Base-by-base conservation (phyloP, 106 monocot genomes). In the Phalaenopsis aphrodite region DNA sequence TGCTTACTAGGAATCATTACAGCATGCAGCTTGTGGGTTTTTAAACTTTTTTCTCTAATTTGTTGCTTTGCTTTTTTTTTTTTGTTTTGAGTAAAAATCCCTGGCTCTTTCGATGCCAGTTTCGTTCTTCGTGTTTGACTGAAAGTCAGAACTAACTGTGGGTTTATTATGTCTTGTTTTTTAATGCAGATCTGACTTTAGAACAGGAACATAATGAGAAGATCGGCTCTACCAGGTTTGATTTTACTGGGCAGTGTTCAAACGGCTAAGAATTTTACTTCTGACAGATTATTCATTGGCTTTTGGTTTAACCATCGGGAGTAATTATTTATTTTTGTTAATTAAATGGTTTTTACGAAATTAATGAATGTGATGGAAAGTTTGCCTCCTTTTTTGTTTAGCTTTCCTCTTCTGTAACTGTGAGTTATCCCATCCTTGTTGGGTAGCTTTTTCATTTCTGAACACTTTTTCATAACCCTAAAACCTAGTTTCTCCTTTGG, bases 381-480 rank as follows among this genome's bases (percentile, higher is more conserved):
- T 14, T 69, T 69, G 39, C 43, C 18, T 74, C 3, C 74, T 74
- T 45, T 30, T 43, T 74, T 18, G 14, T 18, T 74, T 8, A 19
- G 19, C 43, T 43, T 45, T 19, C 18, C 74, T 74, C 19, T 21
- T 74, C 43, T 74, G 7, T 45, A 39, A 6, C 42, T 74, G 45
- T 8, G 43, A 4, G 43, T 7, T 74, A 36, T 16, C 42, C 41
- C n/a, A 19, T 19, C 74, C n/a, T 69, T 42, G 42, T n/a, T 45
- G 74, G 43, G 74, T 12, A n/a, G 18, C 3, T 42, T n/a, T 74
- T 9, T 3, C 17, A 16, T 74, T 74, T 45, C 43, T 74, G 74
- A 2, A 11, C 12, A 74, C 36, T 74, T 74, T 74, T 74, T 36
- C 9, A 74, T 2, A 74, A 74, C 74, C 74, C 74, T 74, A 74